Conservation (phyloP, 805 yeast genomes). For the Yarrowia divulgata region DNA sequence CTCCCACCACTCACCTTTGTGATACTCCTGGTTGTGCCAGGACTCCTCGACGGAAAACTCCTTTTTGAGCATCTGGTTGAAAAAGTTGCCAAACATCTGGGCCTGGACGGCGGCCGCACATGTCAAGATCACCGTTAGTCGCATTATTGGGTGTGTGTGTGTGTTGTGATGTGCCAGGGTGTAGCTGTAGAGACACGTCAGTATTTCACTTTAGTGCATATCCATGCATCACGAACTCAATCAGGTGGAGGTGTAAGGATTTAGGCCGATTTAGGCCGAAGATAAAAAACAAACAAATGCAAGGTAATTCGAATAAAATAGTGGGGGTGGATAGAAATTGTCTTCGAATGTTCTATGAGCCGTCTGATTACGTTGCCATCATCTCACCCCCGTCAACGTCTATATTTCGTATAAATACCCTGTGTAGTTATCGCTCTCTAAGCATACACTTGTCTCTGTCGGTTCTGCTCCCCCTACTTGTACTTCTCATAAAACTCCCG, state of each 20-base stretch:
- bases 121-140: neutral
- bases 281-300: too few relatives aligned
- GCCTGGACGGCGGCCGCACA: constrained; percentile 22
- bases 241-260: neutral
- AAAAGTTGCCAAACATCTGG: constrained; percentile 26
- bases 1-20: constrained; percentile 19
- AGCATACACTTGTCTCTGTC: too few relatives aligned
- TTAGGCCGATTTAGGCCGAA: neutral
- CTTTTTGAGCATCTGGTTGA: constrained; percentile 24
- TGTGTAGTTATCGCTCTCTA: too few relatives aligned
- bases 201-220: neutral
- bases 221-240: constrained; percentile 5
- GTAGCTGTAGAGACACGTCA: constrained; percentile 15
- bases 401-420: too few relatives aligned
- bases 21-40: constrained; percentile 36
- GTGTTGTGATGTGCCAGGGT: too few relatives aligned
- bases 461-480: neutral
- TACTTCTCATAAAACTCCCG: constrained; percentile 13
- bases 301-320: too few relatives aligned
- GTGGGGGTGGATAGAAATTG: too few relatives aligned
- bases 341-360: too few relatives aligned
- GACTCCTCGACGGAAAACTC: constrained; percentile 35
- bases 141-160: neutral
- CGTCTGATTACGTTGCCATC: too few relatives aligned
- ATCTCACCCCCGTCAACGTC: too few relatives aligned